These are phyloP conservation scores for Polytrichum formosum DNA, from an alignment of 225 moss, liverwort and hornwort species.

Conservation along the genomic window DNA sequence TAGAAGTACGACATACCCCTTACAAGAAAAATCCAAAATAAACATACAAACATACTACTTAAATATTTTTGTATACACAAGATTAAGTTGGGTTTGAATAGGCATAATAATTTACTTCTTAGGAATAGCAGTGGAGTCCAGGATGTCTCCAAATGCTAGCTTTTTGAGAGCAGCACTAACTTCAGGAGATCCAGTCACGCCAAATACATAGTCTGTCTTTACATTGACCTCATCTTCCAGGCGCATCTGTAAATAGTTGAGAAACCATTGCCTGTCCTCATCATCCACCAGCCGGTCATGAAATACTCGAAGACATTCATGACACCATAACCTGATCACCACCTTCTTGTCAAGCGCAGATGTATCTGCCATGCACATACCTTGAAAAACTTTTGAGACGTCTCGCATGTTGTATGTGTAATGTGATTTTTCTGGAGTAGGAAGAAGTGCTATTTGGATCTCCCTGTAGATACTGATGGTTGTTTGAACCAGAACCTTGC, in stretches of 20 bases:
- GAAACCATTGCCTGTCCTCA: conserved; percentile 59
- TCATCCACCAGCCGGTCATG: conserved; percentile 70
- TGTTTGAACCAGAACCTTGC: conserved; percentile 48
- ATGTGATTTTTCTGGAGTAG: conserved; percentile 68
- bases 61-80: too few relatives aligned
- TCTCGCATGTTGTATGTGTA: conserved; percentile 72
- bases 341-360: conserved; percentile 50
- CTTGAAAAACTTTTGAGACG: conserved; percentile 67
- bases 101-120: conserved; percentile 30
- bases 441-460: conserved; percentile 52
- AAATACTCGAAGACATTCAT: conserved; percentile 64
- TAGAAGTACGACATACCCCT: too few relatives aligned
- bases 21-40: too few relatives aligned
- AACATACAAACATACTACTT: too few relatives aligned
- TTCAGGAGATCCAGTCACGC: conserved; percentile 29
- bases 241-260: conserved; percentile 49
- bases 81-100: not conserved
- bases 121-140: conserved; percentile 59
- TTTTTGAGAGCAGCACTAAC: conserved; percentile 40
- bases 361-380: conserved; percentile 47
- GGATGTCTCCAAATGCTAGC: conserved; percentile 58
- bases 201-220: conserved; percentile 56
- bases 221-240: conserved; percentile 41
- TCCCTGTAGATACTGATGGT: conserved; percentile 62
- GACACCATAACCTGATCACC: conserved; percentile 57